These are phyloP conservation scores for Berkeleyomyces rouxiae DNA, from an alignment of 2,329 filamentous ascomycete genomes.

Conservation along the genomic window DNA sequence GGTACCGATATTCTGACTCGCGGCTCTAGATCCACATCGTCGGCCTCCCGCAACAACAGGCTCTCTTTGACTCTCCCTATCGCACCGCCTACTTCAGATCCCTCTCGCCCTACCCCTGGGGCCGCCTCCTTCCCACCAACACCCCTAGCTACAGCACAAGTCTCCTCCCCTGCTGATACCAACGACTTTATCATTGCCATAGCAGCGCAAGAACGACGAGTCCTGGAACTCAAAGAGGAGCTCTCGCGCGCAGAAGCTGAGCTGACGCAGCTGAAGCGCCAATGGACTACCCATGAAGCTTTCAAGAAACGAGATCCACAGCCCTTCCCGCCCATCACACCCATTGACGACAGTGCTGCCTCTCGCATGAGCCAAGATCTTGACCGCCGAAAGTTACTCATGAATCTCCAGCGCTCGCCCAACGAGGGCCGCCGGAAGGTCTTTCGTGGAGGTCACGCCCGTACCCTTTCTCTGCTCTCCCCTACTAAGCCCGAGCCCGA, in stretches of 20 bases:
- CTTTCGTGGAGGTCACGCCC: conserved; percentile 48
- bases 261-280: conserved; percentile 59
- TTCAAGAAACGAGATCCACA: conserved; percentile 55
- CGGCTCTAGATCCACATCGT: conserved; percentile 35
- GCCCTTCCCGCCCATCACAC: conserved; percentile 14
- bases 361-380: conserved; percentile 39
- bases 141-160: conserved; percentile 30
- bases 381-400: conserved; percentile 54
- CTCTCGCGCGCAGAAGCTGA: conserved; percentile 67
- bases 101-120: conserved; percentile 33
- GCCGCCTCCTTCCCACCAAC: conserved; percentile 19
- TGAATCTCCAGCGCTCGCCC: conserved; percentile 32
- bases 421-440: conserved; percentile 38
- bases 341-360: conserved; percentile 22
- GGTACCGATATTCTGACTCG: conserved; percentile 27
- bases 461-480: conserved; percentile 68
- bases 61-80: conserved; percentile 47
- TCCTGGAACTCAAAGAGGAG: conserved; percentile 83
- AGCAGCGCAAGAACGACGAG: conserved; percentile 77
- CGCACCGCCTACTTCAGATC: conserved; percentile 33
- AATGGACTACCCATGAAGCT: conserved; percentile 65
- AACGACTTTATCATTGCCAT: conserved; percentile 71
- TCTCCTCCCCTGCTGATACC: conserved; percentile 31
- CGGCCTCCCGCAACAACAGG: conserved; percentile 38
- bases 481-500: conserved; percentile 33